Base-by-base conservation (phyloP, 2,329 filamentous ascomycete genomes). In the Amesomyces nigricolor region DNA sequence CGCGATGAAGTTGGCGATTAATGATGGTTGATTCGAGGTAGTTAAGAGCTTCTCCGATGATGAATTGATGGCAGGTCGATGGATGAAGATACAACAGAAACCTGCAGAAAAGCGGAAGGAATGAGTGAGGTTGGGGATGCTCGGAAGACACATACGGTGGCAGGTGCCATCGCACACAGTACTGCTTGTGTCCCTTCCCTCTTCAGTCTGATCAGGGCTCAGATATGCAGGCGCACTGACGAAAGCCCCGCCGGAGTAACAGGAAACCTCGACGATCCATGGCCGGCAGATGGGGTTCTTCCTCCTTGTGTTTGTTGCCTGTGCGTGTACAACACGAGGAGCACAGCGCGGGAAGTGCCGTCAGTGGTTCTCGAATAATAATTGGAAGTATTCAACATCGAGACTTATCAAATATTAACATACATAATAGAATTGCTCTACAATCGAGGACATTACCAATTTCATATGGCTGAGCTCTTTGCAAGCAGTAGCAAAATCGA, bases 221-320 rank as follows among this genome's bases (percentile, higher is more conserved):
- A 26, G 22, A 26, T 26, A 26, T 56, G 60, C 56, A 51, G 61
- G 59, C 40, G 53, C 61, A 62, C 58, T 51, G 57, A 53, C 58
- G 58, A 62, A 22, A 56, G 44, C 37, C 37, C 47, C 42, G 46
- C 51, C 42, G 53, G 39, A 29, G 44, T 16, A 51, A 43, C 35
- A 29, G 19, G 32, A 32, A 30, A 29, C 32, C 40, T 13, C 3
- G 6, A 22, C 19, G 37, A 17, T 35, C 30, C 16, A 11, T 26
- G 32, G 46, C 14, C 42, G 19, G 42, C 32, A 35, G 32, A 35
- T 26, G 22, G 32, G 32, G 11, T 13, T 35, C 9, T 35, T 35
- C 32, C 32, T 35, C 8, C 32, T 35, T 13, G 32, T 35, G 32
- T 35, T 10, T 4, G 32, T 35, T 10, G 3, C 32, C 11, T 35